Percentiles rank a stretch among this genome's conserved stretches.
Evolutionary conservation across 1,139 yeast species (phyloP).

Genomic region (Yamadazyma blattariae): DNA sequence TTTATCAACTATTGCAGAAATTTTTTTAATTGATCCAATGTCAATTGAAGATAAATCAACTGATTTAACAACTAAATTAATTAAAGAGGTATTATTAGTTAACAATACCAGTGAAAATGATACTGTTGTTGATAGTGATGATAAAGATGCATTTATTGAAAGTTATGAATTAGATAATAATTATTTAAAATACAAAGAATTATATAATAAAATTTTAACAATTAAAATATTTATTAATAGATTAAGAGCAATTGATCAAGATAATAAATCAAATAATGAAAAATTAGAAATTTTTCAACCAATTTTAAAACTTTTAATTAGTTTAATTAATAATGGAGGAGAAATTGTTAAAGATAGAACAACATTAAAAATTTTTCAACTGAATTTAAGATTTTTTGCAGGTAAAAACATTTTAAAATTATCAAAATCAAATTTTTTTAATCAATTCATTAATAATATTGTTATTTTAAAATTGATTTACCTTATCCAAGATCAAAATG

Average conservation of each 20-base stretch:
- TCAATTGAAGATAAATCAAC: conserved; percentile 52
- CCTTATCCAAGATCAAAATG: conserved; percentile 66
- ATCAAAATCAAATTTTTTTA: conserved; percentile 55
- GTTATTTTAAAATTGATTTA: conserved; percentile 54
- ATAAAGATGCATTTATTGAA: conserved; percentile 2
- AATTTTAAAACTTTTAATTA: conserved; percentile 61
- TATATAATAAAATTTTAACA: conserved; percentile 49
- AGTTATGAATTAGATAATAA: conserved; percentile 39
- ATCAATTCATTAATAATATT: conserved; percentile 49
- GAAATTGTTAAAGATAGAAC: conserved; percentile 59
- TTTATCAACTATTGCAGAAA: conserved; percentile 59
- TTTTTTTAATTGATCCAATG: conserved; percentile 51
- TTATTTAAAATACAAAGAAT: conserved; percentile 21
- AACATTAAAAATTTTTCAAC: conserved; percentile 62
- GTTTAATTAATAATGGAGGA: conserved; percentile 77
- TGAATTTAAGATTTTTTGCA: conserved; percentile 64
- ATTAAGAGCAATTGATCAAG: conserved; percentile 44
- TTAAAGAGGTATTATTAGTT: conserved; percentile 57
- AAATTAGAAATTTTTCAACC: conserved; percentile 49
- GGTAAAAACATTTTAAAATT: conserved; percentile 65
- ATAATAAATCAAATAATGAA: conserved; percentile 23
- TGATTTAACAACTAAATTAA: conserved; percentile 58
- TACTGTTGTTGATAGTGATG: conserved; percentile 16
- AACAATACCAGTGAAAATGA: conserved; percentile 26
- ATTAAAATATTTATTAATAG: conserved; percentile 64